Evolutionary conservation across 345 rosid genomes (phyloP), one percentile per base, ranked within the genome.

Genomic region (Bretschneidera sinensis): DNA sequence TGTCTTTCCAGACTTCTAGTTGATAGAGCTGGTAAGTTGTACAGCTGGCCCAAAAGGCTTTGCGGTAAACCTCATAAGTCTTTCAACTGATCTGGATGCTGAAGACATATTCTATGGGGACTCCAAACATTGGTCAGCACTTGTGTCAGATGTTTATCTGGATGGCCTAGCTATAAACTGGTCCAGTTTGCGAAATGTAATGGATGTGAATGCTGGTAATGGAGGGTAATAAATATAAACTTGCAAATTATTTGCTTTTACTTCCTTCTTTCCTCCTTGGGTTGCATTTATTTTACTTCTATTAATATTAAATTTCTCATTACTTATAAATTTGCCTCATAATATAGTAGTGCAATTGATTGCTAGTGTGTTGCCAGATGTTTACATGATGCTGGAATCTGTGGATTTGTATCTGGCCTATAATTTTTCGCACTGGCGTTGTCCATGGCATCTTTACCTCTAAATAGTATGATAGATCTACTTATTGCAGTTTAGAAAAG

Each of bases 131-230:
- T 92, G 98, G 98, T 72, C 83, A 18, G 67, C 72, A 2, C 81
- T 83, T 35, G 88, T 84, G 43, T 83, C 85, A 9, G 85, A 85
- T 67, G 79, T 85, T 45, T 92, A 87, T 71, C 71, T 81, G 49
- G 74, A 79, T 48, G 82, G 76, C 62, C 47, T 83, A 28, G 73
- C 78, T 21, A 71, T 92, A 60, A 89, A 83, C 75, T 89, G 97
- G 97, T 65, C 85, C 0, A 73, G 59, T 4, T 49, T 92, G 55
- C 61, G 91, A 58, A 92, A 89, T 66, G 84, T 89, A 67, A 85
- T 92, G 87, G 98, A 92, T 61, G 87, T 92, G 98, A 89, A 85
- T 80, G 91, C 98, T 0, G 88, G 94, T 61, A 85, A 59, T 73
- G 98, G 98, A 87, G 87, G 98, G 97, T 92, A 83, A 75, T 72